A percentile compares a stretch with the other conserved stretches of the same genome.
phyloP scores from a whole-genome alignment of 306 rosid species.

The Dryas drummondii region DNA sequence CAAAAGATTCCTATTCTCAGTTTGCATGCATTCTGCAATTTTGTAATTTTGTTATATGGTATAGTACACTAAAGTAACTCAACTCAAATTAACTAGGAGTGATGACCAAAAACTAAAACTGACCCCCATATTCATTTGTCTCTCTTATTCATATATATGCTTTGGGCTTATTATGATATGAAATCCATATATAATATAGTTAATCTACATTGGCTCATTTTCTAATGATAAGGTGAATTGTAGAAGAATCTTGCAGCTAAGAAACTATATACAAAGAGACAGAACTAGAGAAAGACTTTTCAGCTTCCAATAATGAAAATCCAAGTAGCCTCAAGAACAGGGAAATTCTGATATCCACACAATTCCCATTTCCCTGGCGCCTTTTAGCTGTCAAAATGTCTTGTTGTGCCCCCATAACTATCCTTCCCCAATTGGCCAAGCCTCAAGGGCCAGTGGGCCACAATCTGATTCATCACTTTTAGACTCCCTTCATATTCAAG shows the following conservation, averaged over 20 bases:
- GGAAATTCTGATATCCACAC: constrained; percentile 46
- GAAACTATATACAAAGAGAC: neutral
- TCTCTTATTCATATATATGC: too few species aligned
- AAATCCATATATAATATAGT: neutral
- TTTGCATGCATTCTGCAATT: neutral
- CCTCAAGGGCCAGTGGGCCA: neutral
- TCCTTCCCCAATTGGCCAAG: constrained; percentile 8
- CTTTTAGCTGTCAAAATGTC: constrained; percentile 31
- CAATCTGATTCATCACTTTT: neutral
- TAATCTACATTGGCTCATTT: neutral
- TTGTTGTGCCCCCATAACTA: neutral
- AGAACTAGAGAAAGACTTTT: neutral
- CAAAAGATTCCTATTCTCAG: neutral
- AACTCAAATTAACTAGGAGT: neutral
- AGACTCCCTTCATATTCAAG: neutral
- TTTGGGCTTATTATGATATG: neutral
- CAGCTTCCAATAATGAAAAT: constrained; percentile 15
- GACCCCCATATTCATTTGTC: too few species aligned
- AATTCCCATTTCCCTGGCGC: constrained; percentile 11
- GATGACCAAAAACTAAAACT: too few species aligned
- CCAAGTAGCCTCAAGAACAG: constrained; percentile 26
- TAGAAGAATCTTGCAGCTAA: neutral
- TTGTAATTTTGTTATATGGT: neutral
- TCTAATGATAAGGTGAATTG: neutral
- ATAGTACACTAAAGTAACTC: neutral